Conservation (phyloP, 2,329 filamentous ascomycete species). For the Hypoxylon sp. region DNA sequence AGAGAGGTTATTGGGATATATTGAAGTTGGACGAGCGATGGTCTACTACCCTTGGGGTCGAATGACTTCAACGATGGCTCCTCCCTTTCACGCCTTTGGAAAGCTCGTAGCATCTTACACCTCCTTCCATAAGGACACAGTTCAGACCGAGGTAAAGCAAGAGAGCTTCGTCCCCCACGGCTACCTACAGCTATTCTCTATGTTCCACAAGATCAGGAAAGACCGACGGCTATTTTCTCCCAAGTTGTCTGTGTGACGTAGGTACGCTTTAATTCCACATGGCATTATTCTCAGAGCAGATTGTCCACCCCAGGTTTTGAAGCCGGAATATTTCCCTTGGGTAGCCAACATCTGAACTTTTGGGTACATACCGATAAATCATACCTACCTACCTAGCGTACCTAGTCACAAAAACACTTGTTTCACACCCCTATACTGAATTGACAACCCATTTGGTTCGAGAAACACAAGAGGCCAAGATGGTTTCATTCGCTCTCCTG, state of each 20-base stretch:
- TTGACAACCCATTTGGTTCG: background rate
- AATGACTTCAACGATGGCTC: background rate
- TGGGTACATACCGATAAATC: constrained; percentile 7
- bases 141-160: constrained; percentile 3
- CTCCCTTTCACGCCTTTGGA: background rate
- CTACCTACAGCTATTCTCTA: constrained; percentile 25
- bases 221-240: constrained; percentile 10
- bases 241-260: constrained; percentile 21
- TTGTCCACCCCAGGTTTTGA: background rate
- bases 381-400: constrained; percentile 18
- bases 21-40: background rate
- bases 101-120: background rate
- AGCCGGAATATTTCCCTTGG: constrained; percentile 2
- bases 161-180: constrained; percentile 3
- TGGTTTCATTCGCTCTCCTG: constrained; percentile 31
- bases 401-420: constrained; percentile 20
- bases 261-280: constrained; percentile 1
- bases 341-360: background rate
- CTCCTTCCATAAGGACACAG: background rate
- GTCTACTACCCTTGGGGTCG: background rate
- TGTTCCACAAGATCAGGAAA: constrained; percentile 24
- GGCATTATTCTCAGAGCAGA: background rate
- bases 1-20: background rate
- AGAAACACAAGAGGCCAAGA: constrained; percentile 16
- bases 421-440: constrained; percentile 8